Percentiles rank a stretch among this genome's conserved stretches.
Evolutionary conservation across 140 eudicot genomes (phyloP).

Genomic region (Erigeron philadelphicus): DNA sequence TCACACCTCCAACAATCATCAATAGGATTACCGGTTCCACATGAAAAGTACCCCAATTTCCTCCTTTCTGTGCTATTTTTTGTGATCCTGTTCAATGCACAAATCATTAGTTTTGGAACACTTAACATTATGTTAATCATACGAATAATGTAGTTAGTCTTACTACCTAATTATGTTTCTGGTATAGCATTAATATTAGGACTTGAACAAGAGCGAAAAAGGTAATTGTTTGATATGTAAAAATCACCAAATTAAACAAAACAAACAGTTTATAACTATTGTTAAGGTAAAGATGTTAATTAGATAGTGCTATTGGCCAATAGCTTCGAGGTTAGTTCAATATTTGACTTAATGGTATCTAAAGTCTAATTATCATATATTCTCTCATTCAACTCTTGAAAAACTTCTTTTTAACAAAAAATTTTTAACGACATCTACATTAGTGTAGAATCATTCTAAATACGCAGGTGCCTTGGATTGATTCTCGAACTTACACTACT

Average conservation of each 20-base stretch:
- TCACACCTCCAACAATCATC: conserved; percentile 92
- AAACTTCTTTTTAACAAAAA: too few relatives aligned
- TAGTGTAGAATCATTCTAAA: too few relatives aligned
- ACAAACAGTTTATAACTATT: background rate
- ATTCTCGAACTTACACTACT: too few relatives aligned
- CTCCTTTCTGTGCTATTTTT: conserved; percentile 65
- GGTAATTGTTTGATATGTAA: background rate
- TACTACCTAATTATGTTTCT: background rate
- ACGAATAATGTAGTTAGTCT: background rate
- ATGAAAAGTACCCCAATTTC: conserved; percentile 69
- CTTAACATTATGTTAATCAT: background rate
- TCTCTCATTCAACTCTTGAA: too few relatives aligned
- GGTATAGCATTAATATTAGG: background rate
- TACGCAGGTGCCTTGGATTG: too few relatives aligned
- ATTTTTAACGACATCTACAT: too few relatives aligned
- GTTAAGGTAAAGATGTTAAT: background rate
- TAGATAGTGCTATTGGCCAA: too few relatives aligned
- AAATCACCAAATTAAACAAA: background rate
- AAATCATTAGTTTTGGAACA: background rate
- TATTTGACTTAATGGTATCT: too few relatives aligned
- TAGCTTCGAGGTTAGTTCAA: too few relatives aligned
- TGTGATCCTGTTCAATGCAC: conserved; percentile 46
- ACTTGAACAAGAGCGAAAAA: background rate
- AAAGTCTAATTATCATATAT: too few relatives aligned
- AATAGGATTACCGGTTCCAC: conserved; percentile 72